Conservation (phyloP, 2,329 filamentous ascomycete species). For the Ramularia endophylla region DNA sequence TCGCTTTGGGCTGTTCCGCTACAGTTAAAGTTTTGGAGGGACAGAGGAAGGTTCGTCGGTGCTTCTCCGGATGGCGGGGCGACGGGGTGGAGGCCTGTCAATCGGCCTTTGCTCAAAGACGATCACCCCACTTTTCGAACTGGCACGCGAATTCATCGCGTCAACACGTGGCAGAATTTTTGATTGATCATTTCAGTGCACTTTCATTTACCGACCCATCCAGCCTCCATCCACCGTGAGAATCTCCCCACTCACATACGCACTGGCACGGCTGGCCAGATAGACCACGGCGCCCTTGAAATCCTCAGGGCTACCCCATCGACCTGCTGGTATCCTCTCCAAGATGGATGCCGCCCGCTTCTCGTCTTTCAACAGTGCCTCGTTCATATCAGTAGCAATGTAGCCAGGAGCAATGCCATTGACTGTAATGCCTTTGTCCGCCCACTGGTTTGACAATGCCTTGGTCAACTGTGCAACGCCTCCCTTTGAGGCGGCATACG, state of each 20-base stretch:
- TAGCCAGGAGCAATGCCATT: constrained; percentile 89
- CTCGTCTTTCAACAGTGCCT: constrained; percentile 67
- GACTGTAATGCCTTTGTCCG: constrained; percentile 68
- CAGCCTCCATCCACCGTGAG: constrained; percentile 84
- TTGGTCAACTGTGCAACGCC: constrained; percentile 81
- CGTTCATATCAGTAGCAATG: constrained; percentile 92
- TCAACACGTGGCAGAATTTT: too few species aligned
- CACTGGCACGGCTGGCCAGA: constrained; percentile 68
- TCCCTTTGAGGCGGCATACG: constrained; percentile 81
- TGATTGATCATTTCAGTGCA: background rate
- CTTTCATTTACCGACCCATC: constrained; percentile 63
- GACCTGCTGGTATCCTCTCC: constrained; percentile 72
- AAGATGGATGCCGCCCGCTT: constrained; percentile 67
- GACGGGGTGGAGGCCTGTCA: too few species aligned
- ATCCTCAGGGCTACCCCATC: constrained; percentile 80
- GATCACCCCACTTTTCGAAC: too few species aligned
- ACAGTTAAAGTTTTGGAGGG: too few species aligned
- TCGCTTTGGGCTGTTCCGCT: too few species aligned
- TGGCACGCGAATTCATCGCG: too few species aligned
- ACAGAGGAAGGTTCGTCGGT: too few species aligned
- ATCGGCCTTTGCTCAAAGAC: too few species aligned
- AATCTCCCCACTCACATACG: constrained; percentile 76
- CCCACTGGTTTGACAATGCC: constrained; percentile 82
- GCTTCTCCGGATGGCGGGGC: too few species aligned
- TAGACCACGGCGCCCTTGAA: constrained; percentile 80